Evolutionary conservation across 805 yeast genomes (phyloP).

Genomic region (Sporopachydermia quercuum): DNA sequence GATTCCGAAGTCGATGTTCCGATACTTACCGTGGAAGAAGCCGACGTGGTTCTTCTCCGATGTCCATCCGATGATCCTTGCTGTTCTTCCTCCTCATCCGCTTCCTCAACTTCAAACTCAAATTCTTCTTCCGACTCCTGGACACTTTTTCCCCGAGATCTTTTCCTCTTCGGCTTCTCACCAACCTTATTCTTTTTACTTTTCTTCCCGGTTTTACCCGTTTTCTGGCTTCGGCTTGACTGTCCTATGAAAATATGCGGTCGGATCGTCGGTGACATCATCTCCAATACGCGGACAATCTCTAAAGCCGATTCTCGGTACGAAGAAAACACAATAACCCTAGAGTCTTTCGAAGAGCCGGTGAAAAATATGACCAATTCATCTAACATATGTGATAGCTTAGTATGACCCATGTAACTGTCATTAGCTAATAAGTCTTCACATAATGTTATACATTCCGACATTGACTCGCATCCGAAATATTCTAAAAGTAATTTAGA

Average conservation of each 20-base stretch:
- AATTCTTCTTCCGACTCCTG: conserved; percentile 20
- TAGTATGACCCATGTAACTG: conserved; percentile 49
- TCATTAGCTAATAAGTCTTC: conserved; percentile 26
- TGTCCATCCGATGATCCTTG: conserved; percentile 2
- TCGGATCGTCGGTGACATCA: conserved; percentile 21
- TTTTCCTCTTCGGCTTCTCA: conserved; percentile 26
- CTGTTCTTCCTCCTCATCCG: conserved; percentile 18
- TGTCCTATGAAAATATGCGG: conserved; percentile 94
- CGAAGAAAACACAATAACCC: conserved; percentile 81
- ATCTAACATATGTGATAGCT: conserved; percentile 41
- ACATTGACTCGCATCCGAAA: conserved; percentile 25
- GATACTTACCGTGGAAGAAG: too few species aligned
- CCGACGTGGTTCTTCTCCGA: conserved; percentile 19
- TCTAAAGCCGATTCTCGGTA: conserved; percentile 83
- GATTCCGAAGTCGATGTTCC: conserved; percentile 52
- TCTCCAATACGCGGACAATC: conserved; percentile 53
- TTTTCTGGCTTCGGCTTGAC: conserved; percentile 12
- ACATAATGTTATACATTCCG: conserved; percentile 28
- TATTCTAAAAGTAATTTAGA: conserved; percentile 46
- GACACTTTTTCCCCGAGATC: conserved; percentile 7
- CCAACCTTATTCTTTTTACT: conserved; percentile 28
- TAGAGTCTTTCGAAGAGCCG: conserved; percentile 25
- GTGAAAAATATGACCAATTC: conserved; percentile 44
- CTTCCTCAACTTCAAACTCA: conserved; percentile 17
- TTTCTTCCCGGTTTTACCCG: conserved; percentile 2